These are phyloP conservation scores for Penicillium manginii DNA, from an alignment of 495 filamentous ascomycete species.

Conservation along the genomic window DNA sequence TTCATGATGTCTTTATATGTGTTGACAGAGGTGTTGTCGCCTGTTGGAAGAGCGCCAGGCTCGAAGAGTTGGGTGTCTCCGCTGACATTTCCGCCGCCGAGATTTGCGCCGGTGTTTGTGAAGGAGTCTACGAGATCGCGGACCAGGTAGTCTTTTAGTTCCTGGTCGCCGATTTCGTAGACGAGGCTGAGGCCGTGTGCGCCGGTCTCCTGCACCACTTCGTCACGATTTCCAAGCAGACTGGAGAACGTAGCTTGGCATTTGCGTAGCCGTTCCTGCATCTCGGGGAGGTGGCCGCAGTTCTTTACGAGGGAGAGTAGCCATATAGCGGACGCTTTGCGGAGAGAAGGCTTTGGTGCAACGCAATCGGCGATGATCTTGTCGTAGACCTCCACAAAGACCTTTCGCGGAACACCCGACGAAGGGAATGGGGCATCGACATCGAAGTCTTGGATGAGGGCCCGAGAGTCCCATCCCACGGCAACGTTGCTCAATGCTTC, in stretches of 20 bases:
- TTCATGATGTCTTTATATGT: constrained; percentile 97
- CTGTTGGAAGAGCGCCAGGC: constrained; percentile 87
- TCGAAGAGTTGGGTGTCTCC: constrained; percentile 93
- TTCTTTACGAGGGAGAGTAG: constrained; percentile 90
- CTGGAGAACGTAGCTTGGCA: constrained; percentile 87
- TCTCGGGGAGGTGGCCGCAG: constrained; percentile 72
- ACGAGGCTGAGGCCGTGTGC: constrained; percentile 87
- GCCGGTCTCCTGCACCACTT: constrained; percentile 93
- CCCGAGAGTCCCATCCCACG: constrained; percentile 76
- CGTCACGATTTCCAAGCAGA: constrained; percentile 85
- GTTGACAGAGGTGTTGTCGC: constrained; percentile 83
- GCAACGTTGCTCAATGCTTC: constrained; percentile 79
- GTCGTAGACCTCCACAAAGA: constrained; percentile 61
- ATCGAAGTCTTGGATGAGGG: constrained; percentile 62
- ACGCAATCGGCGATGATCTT: constrained; percentile 74
- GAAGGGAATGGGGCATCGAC: constrained; percentile 54
- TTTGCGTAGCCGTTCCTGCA: constrained; percentile 72
- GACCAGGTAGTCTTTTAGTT: constrained; percentile 79
- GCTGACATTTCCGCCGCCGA: constrained; percentile 74
- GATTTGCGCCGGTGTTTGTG: constrained; percentile 70
- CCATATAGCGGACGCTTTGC: constrained; percentile 92
- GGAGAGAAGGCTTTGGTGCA: constrained; percentile 80
- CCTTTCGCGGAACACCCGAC: constrained; percentile 46
- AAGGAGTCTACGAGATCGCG: constrained; percentile 86
- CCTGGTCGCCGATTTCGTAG: constrained; percentile 85